These are phyloP conservation scores for Aspergillus proliferans DNA, from an alignment of 2,329 filamentous ascomycete species.

Conservation along the genomic window DNA sequence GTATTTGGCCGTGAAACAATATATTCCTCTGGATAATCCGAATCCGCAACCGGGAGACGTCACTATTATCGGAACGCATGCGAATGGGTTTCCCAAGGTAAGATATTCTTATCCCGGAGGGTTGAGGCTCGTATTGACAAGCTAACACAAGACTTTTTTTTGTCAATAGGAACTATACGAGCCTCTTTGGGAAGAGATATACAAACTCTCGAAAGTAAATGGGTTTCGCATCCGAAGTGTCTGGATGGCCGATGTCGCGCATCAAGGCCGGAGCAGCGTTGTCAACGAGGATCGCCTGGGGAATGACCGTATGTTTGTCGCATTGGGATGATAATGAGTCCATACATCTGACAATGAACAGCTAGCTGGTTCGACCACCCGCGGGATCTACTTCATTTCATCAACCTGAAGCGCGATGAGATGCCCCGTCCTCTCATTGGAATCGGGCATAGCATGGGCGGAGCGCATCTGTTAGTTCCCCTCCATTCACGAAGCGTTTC, in stretches of 20 bases:
- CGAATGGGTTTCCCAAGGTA: slow-evolving; percentile 89
- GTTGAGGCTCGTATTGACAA: neutral
- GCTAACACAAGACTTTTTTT: slow-evolving; percentile 2
- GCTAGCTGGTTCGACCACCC: slow-evolving; percentile 81
- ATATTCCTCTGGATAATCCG: slow-evolving; percentile 67
- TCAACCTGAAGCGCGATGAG: slow-evolving; percentile 72
- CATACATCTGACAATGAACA: slow-evolving; percentile 28
- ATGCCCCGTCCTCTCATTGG: slow-evolving; percentile 80
- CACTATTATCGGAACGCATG: slow-evolving; percentile 80
- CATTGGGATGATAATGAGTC: neutral
- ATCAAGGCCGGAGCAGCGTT: slow-evolving; percentile 72
- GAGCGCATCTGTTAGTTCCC: slow-evolving; percentile 53
- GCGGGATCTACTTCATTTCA: slow-evolving; percentile 75
- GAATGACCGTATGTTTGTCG: slow-evolving; percentile 64
- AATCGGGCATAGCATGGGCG: slow-evolving; percentile 86
- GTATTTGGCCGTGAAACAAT: slow-evolving; percentile 76
- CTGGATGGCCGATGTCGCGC: slow-evolving; percentile 84
- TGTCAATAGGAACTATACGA: slow-evolving; percentile 73
- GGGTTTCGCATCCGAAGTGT: slow-evolving; percentile 71
- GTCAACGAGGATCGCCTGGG: slow-evolving; percentile 71
- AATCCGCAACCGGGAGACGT: slow-evolving; percentile 66
- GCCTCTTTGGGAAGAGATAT: slow-evolving; percentile 79
- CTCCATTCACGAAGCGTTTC: neutral
- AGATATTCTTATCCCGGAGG: neutral
- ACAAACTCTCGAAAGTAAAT: slow-evolving; percentile 49